phyloP scores from a whole-genome alignment of 2,329 filamentous ascomycete genomes.

The Penicillium sp. region DNA sequence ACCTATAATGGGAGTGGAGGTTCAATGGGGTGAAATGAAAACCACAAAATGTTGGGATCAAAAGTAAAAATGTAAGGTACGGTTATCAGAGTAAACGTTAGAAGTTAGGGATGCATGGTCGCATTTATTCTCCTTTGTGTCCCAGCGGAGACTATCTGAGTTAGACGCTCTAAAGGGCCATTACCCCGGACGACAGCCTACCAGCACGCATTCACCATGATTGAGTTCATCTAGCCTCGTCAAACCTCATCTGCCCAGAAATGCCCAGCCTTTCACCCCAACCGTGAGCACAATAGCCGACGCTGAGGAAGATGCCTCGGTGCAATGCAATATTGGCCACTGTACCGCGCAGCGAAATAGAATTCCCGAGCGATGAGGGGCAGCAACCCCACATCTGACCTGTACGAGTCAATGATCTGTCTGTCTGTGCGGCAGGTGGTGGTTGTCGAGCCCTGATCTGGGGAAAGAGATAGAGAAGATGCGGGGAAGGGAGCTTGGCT shows the following conservation, averaged over 20 bases:
- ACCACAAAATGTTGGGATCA: neutral
- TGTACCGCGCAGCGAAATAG: neutral
- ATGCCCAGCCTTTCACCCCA: neutral
- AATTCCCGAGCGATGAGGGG: neutral
- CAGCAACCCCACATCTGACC: neutral
- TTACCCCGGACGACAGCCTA: neutral
- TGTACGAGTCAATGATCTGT: neutral
- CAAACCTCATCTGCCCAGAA: neutral
- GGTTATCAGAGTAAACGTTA: neutral
- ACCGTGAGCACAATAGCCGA: neutral
- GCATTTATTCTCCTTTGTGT: neutral
- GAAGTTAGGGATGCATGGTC: neutral
- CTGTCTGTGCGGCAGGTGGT: neutral
- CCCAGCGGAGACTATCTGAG: neutral
- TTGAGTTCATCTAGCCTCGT: neutral
- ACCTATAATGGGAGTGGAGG: neutral
- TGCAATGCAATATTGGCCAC: neutral
- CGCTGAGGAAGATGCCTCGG: neutral
- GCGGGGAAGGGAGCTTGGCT: neutral
- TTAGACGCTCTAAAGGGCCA: neutral
- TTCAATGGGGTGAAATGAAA: no score
- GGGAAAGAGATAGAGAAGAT: neutral
- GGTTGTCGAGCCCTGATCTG: neutral
- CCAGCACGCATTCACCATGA: neutral
- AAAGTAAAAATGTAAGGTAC: neutral